Percentiles rank a stretch among this genome's conserved stretches.
Conservation (phyloP, 371 early-diverging fungal species). For the Mortierella sp. region DNA sequence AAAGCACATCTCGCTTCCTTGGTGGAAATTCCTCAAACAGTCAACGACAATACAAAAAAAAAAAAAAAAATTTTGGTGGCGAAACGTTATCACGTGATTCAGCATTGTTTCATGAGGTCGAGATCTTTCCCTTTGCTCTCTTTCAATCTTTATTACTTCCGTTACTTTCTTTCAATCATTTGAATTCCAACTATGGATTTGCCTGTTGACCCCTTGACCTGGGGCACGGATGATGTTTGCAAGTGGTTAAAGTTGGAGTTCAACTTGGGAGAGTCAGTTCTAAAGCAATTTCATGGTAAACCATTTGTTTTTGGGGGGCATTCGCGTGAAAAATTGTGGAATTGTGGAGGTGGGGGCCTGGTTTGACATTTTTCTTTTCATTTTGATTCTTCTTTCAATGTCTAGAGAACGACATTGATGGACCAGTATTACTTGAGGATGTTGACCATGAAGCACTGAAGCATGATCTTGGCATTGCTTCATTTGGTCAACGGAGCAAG, state of each 20-base stretch:
- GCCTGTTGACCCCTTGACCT: conserved; percentile 18
- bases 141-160: background rate
- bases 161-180: conserved; percentile 5
- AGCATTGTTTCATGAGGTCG: too few relatives aligned
- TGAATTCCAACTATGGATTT: conserved; percentile 16
- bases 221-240: conserved; percentile 15
- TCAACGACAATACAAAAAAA: background rate
- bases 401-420: conserved; percentile 47
- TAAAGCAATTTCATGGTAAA: conserved; percentile 27
- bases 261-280: conserved; percentile 17
- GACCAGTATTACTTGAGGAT: conserved; percentile 21
- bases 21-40: background rate
- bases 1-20: too few relatives aligned
- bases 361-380: background rate
- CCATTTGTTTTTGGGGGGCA: background rate
- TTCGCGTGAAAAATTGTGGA: too few relatives aligned
- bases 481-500: conserved; percentile 35
- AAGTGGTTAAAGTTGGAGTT: conserved; percentile 24
- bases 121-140: background rate
- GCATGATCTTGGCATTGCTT: conserved; percentile 24
- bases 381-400: background rate
- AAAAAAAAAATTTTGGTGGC: background rate
- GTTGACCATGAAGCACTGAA: conserved; percentile 38
- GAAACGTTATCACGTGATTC: too few relatives aligned
- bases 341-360: background rate